Conservation (phyloP, 768 basidiomycete species). For the Dioszegia crocea region DNA sequence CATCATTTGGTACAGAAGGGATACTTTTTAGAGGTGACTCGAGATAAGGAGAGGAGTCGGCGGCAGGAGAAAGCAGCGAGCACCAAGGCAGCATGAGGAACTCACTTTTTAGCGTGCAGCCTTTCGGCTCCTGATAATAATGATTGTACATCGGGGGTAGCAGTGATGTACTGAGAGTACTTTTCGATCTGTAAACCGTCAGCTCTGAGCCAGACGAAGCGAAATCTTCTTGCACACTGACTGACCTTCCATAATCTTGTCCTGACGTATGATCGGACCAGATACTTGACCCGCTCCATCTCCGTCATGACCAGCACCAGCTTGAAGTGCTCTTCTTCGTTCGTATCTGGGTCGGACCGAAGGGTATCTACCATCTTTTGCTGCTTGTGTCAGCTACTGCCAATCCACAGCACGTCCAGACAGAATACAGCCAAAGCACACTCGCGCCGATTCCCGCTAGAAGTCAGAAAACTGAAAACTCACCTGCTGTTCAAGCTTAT, state of each 20-base stretch:
- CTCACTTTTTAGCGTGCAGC: conserved; percentile 69
- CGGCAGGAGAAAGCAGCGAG: no score
- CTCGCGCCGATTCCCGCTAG: no score
- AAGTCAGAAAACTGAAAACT: no score
- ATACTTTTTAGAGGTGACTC: no score
- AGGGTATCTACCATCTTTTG: conserved; percentile 70
- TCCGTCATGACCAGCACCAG: conserved; percentile 92
- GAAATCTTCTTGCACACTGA: not conserved
- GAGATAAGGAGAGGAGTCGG: no score
- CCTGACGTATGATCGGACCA: conserved; percentile 81
- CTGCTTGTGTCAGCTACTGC: conserved; percentile 50
- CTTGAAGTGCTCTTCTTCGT: conserved; percentile 87
- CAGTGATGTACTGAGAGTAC: conserved; percentile 72
- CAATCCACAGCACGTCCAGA: no score
- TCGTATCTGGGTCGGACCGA: conserved; percentile 73
- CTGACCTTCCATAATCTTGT: conserved; percentile 77
- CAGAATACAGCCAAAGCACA: no score
- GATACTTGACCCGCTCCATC: conserved; percentile 87
- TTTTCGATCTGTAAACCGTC: conserved; percentile 68
- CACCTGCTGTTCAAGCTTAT: conserved; percentile 48
- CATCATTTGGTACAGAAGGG: not conserved
- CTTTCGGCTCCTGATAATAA: conserved; percentile 77
- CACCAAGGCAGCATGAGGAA: no score
- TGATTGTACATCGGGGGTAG: conserved; percentile 67
- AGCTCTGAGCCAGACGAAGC: not conserved